Base-by-base conservation (phyloP, 2,329 filamentous ascomycete species). In the Aspergillus brunneoviolaceus region DNA sequence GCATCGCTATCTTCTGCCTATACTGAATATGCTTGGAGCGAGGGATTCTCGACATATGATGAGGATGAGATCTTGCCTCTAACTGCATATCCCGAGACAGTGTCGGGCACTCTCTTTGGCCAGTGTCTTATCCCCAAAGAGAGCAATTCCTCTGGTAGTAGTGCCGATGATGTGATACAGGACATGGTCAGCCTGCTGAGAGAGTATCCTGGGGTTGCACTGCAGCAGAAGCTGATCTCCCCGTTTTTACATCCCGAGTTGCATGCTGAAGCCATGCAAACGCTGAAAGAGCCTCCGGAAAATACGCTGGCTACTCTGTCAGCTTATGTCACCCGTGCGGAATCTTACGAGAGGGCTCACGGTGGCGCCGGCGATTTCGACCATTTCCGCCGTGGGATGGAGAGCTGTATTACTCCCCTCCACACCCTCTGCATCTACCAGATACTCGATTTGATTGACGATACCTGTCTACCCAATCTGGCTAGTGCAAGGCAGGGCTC, bases 361-460 rank as follows among this genome's bases (percentile, higher is more conserved):
- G 57, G 63, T 35, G 51, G 52, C 2, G 52, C 62, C 55, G 60
- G 63, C 39, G 59, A 57, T 33, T 33, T 54, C n/a, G 62, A 66
- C 29, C 57, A 60, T 1, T 60, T 61, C 25, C 52, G 59, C 11
- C 52, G 59, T 23, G 55, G 59, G 4, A 57, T 55, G 9, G 62
- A 64, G 23, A 62, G 58, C 11, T 66, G 62, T 39, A 57, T 66
- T 4, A 63, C 60, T 0, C 60, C 64, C 1, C 50, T 66, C 6
- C 64, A 66, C 49, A 63, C 62, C 5, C 57, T 66, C 10, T 66
- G 64, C 16, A 49, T 64, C 9, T 61, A 66, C 42, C 64, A 66
- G 50, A 60, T 63, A 11, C 35, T 63, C 16, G 63, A 63, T 1
- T 27, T 66, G n/a, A 59, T 66, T 42, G 62, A 63, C 11, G 57